phyloP scores from a whole-genome alignment of 441 rosid species.

The Geranium incanum region DNA sequence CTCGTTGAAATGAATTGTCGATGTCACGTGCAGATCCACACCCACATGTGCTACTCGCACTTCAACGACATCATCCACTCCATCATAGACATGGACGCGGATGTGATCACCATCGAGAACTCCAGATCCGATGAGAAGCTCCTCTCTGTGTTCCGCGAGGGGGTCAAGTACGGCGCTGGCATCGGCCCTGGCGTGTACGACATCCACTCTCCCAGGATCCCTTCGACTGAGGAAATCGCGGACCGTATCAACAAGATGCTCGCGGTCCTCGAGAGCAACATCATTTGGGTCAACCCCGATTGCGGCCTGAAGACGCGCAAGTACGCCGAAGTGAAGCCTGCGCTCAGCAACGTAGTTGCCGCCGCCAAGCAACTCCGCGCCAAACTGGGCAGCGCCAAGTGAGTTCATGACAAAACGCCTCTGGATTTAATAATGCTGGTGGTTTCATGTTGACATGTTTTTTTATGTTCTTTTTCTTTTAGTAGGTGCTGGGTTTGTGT shows the following conservation, averaged over 20 bases:
- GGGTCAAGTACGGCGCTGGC: conserved; percentile 93
- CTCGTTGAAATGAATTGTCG: too few species aligned
- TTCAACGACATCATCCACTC: conserved; percentile 96
- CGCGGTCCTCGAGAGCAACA: conserved; percentile 81
- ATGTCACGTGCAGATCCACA: conserved; percentile 49
- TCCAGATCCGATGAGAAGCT: conserved; percentile 97
- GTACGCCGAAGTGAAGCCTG: conserved; percentile 85
- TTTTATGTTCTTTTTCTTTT: too few species aligned
- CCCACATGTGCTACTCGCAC: conserved; percentile 98
- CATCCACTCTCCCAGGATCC: conserved; percentile 53
- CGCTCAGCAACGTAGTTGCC: conserved; percentile 78
- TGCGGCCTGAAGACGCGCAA: conserved; percentile 94
- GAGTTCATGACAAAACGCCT: conserved; percentile 18
- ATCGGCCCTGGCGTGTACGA: conserved; percentile 85
- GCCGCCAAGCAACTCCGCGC: conserved; percentile 88
- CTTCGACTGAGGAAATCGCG: conserved; percentile 78
- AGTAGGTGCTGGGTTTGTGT: too few species aligned
- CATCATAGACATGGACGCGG: conserved; percentile 91
- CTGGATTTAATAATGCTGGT: not conserved
- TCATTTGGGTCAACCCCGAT: conserved; percentile 98
- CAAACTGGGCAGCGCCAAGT: conserved; percentile 75
- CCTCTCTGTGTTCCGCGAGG: conserved; percentile 94
- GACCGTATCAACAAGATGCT: conserved; percentile 95
- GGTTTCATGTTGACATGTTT: too few species aligned
- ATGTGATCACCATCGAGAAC: conserved; percentile 95